Evolutionary conservation across 2,329 filamentous ascomycete species (phyloP), one percentile per base, ranked within the genome.

Genomic region (Ophiocordyceps sinensis): DNA sequence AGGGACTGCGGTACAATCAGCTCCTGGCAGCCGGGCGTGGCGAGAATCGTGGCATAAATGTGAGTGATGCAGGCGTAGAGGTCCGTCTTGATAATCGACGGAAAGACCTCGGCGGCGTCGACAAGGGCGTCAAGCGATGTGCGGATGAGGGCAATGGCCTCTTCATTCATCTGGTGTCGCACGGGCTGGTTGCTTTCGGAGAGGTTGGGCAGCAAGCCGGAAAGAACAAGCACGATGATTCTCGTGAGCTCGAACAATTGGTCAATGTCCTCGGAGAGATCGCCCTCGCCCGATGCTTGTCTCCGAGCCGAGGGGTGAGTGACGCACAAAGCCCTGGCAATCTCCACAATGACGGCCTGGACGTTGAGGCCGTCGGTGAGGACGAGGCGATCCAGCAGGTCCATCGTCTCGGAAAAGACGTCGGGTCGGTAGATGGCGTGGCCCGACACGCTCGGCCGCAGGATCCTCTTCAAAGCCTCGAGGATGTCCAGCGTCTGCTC

Each of bases 321-420:
- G 15, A 96, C 73, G 51, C 89, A 95, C 14, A 98, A 68, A 38
- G 86, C 88, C 42, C 88, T 76, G 1, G 88, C 88, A 52, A 96
- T 95, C 51, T 94, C 84, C 9, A 98, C 87, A 54, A 98, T 94
- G 26, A 94, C 85, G 1, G 76, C 75, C 60, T 98, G 91, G 17
- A 96, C 85, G 46, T 87, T 81, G 23, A 91, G 70, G 1, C 83
- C 84, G 57, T 96, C 89, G 0, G 89, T 98, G 44, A 98, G 71
- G 4, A 93, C 87, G 31, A 98, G 75, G 7, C 91, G 79, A 60
- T 96, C 89, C 4, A 98, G 74, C 41, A 94, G 75, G 53, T 98
- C 91, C 79, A 96, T 94, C 0, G 88, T 94, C 64, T 98, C 91
- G 0, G 87, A 85, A 58, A 98, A 98, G 37, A 98, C 85, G 8